phyloP scores from a whole-genome alignment of 2,329 filamentous ascomycete species.

The Arthroderma sp. region DNA sequence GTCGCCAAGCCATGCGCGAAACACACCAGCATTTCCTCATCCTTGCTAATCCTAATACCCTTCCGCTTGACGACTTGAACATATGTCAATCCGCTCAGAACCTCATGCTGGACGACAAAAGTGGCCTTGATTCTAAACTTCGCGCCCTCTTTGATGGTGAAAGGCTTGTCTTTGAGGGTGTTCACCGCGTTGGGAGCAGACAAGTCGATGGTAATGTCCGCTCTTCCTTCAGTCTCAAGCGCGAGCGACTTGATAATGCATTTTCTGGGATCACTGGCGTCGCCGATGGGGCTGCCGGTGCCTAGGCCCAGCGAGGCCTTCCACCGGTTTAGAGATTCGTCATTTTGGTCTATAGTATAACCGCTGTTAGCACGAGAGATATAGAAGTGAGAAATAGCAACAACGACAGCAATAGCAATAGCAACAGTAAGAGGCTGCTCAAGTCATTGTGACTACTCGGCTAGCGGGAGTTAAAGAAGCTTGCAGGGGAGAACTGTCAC shows the following conservation, averaged over 20 bases:
- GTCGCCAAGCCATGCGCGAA: neutral
- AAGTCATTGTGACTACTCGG: too few relatives aligned
- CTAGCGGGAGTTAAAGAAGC: too few relatives aligned
- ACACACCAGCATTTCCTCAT: conserved; percentile 93
- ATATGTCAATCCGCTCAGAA: conserved; percentile 89
- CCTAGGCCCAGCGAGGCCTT: conserved; percentile 87
- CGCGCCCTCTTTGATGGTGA: conserved; percentile 92
- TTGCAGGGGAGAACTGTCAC: too few relatives aligned
- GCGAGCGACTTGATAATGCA: conserved; percentile 88
- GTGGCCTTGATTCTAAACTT: conserved; percentile 88
- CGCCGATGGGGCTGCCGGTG: conserved; percentile 55
- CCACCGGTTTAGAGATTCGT: conserved; percentile 94
- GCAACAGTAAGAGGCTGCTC: too few relatives aligned
- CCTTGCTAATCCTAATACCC: conserved; percentile 76
- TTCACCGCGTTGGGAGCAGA: conserved; percentile 58
- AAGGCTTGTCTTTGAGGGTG: conserved; percentile 77
- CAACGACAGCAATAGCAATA: too few relatives aligned
- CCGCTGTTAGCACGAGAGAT: too few relatives aligned
- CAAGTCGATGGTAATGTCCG: conserved; percentile 81
- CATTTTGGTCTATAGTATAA: conserved; percentile 45
- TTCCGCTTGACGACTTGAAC: conserved; percentile 87
- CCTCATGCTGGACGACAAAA: conserved; percentile 95
- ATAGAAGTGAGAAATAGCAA: too few relatives aligned
- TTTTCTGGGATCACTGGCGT: conserved; percentile 71
- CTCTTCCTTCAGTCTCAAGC: conserved; percentile 70